Percentiles rank a stretch among this genome's conserved stretches.
Evolutionary conservation across 2,329 filamentous ascomycete species (phyloP).

Genomic region (Trichophaea hybrida): DNA sequence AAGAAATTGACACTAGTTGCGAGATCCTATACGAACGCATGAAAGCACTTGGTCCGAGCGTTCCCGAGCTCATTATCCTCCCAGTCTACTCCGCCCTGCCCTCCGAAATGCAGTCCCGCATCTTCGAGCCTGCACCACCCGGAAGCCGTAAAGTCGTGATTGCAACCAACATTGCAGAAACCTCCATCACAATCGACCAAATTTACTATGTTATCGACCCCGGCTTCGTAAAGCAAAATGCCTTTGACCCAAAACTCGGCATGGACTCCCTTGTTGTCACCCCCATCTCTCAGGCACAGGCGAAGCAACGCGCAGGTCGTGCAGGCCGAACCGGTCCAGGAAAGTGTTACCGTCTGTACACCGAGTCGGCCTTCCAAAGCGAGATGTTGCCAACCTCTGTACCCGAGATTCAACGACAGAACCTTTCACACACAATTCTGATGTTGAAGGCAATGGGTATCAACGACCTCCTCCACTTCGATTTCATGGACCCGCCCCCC

Average conservation of each 20-base stretch:
- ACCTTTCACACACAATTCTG: conserved; percentile 79
- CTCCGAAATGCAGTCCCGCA: conserved; percentile 80
- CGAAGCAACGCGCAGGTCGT: conserved; percentile 82
- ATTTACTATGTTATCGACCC: conserved; percentile 97
- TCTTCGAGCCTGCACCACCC: conserved; percentile 82
- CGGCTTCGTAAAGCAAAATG: conserved; percentile 94
- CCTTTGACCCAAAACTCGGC: conserved; percentile 89
- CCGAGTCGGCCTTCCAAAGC: conserved; percentile 84
- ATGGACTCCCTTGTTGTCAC: conserved; percentile 96
- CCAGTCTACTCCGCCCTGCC: conserved; percentile 94
- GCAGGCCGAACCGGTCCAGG: conserved; percentile 89
- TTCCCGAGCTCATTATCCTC: conserved; percentile 82
- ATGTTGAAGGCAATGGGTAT: conserved; percentile 99
- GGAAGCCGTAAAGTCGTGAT: conserved; percentile 89
- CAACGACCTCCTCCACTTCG: conserved; percentile 90
- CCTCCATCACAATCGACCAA: conserved; percentile 91
- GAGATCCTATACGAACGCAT: conserved; percentile 89
- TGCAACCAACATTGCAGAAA: conserved; percentile 96
- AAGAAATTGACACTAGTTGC: conserved; percentile 91
- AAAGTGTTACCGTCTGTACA: conserved; percentile 91
- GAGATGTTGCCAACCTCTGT: conserved; percentile 96
- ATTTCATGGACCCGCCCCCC: conserved; percentile 97
- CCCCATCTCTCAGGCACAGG: conserved; percentile 91
- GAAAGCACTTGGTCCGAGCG: conserved; percentile 80
- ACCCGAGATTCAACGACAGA: conserved; percentile 91